Percentiles rank a stretch among this genome's conserved stretches.
phyloP scores from a whole-genome alignment of 176 grass and related monocot genomes.

The Dactylis glomerata region DNA sequence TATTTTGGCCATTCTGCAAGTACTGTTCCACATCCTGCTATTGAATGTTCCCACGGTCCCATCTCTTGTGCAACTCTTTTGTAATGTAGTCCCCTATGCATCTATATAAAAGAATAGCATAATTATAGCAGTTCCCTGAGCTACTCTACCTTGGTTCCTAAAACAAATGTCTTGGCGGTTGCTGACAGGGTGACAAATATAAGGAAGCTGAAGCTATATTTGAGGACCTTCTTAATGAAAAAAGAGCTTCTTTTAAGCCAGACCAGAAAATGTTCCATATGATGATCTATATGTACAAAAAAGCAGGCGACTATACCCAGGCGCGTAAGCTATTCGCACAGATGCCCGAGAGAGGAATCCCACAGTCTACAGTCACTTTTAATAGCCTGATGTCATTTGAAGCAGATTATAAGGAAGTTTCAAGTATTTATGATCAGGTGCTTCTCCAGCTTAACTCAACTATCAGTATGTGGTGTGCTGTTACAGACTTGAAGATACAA shows the following conservation, averaged over 20 bases:
- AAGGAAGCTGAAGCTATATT: constrained; percentile 74
- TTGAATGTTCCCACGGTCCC: not conserved
- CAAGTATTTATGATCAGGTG: constrained; percentile 98
- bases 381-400: constrained; percentile 97
- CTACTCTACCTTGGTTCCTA: not conserved
- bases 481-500: constrained; percentile 17
- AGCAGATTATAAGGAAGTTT: constrained; percentile 92
- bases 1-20: constrained; percentile 1
- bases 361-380: constrained; percentile 80
- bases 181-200: constrained; percentile 65
- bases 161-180: constrained; percentile 34
- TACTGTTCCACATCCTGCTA: not conserved
- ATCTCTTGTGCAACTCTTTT: constrained; percentile 1
- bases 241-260: constrained; percentile 74
- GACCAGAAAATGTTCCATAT: constrained; percentile 99
- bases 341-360: constrained; percentile 81
- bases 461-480: not conserved
- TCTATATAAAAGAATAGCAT: not conserved
- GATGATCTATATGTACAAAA: constrained; percentile 99
- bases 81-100: not conserved
- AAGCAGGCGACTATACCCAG: constrained; percentile 68
- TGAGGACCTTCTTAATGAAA: constrained; percentile 71
- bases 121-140: constrained; percentile 17
- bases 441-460: constrained; percentile 19
- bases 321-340: constrained; percentile 69